These are phyloP conservation scores for Botrytis sinoallii DNA, from an alignment of 2,329 filamentous ascomycete species.

Conservation along the genomic window DNA sequence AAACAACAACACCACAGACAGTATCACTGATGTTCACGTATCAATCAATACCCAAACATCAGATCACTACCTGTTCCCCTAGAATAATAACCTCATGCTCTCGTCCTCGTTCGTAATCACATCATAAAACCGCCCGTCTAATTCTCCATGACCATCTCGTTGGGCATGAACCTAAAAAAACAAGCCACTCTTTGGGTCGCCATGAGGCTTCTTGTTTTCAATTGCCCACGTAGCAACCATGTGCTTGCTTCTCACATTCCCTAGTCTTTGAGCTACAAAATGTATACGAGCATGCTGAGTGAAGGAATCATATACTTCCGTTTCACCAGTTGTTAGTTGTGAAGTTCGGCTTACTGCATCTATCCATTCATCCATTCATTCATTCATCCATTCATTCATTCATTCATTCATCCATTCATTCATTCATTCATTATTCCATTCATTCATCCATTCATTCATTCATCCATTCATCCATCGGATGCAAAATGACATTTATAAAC, in stretches of 20 bases:
- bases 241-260: not conserved
- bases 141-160: not conserved
- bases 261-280: not conserved
- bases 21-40: too few species aligned
- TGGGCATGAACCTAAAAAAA: constrained; percentile 5
- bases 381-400: not conserved
- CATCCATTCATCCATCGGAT: not conserved
- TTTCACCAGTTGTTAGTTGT: not conserved
- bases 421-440: not conserved
- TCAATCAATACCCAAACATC: not conserved
- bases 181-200: constrained; percentile 8
- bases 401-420: not conserved
- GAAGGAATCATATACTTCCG: not conserved
- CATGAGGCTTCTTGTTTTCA: constrained; percentile 12
- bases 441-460: not conserved
- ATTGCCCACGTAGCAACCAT: constrained; percentile 15
- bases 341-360: not conserved
- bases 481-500: not conserved
- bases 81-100: too few species aligned
- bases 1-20: not conserved
- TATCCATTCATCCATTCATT: not conserved
- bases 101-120: not conserved
- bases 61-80: not conserved
- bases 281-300: not conserved
- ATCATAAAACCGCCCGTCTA: not conserved